These are phyloP conservation scores for Eutrema japonicum DNA, from an alignment of 345 rosid species.

Conservation along the genomic window DNA sequence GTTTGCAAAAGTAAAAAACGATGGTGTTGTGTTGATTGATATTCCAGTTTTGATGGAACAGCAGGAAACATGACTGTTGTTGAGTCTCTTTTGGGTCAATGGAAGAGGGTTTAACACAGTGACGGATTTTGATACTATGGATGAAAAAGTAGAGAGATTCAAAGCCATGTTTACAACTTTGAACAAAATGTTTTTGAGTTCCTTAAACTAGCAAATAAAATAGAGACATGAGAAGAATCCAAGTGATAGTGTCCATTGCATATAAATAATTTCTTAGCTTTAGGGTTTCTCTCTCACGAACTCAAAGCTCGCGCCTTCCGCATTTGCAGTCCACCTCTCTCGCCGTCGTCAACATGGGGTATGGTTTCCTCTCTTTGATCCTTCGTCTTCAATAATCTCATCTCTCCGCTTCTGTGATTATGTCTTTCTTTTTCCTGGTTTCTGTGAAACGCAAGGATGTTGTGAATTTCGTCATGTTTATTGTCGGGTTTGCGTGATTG, in stretches of 20 bases:
- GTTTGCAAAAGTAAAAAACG: too few relatives aligned
- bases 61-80: too few relatives aligned
- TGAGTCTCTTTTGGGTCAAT: too few relatives aligned
- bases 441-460: background rate
- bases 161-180: too few relatives aligned
- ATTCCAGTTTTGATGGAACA: too few relatives aligned
- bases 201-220: conserved; percentile 42
- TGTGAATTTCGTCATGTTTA: conserved; percentile 9
- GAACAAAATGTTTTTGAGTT: conserved; percentile 28
- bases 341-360: conserved; percentile 48
- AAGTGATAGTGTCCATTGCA: conserved; percentile 30
- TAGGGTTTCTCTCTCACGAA: conserved; percentile 33
- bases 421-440: background rate
- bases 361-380: background rate
- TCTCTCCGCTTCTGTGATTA: background rate
- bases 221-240: conserved; percentile 25
- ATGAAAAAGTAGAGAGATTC: too few relatives aligned
- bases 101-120: too few relatives aligned
- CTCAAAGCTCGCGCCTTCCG: conserved; percentile 13
- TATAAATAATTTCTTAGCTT: background rate
- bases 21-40: too few relatives aligned
- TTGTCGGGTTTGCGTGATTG: background rate
- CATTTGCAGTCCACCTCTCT: conserved; percentile 18
- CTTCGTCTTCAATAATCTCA: background rate
- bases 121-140: too few relatives aligned